Conservation (phyloP, 306 rosid species). For the Gastrolobium villosum region DNA sequence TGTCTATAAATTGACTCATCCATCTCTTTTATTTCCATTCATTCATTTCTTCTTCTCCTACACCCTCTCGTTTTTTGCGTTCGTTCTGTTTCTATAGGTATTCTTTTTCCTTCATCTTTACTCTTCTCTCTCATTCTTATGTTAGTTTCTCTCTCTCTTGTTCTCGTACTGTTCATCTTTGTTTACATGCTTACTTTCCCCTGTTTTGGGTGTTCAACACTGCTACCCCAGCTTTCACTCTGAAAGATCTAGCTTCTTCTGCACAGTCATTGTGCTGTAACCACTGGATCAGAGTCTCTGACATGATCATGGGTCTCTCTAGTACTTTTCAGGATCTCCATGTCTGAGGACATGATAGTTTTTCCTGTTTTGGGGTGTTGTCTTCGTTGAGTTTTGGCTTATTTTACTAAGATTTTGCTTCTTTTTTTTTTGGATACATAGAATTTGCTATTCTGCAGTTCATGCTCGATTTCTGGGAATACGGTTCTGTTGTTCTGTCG, state of each 20-base stretch:
- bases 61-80: slow-evolving; percentile 47
- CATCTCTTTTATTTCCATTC: slow-evolving; percentile 39
- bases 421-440: no score
- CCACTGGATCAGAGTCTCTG: slow-evolving; percentile 48
- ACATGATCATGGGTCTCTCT: slow-evolving; percentile 10
- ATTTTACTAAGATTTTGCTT: not conserved
- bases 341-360: not conserved
- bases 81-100: slow-evolving; percentile 52
- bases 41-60: slow-evolving; percentile 38
- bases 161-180: slow-evolving; percentile 11
- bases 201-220: not conserved
- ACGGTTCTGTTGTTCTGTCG: slow-evolving; percentile 37
- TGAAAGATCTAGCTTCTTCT: slow-evolving; percentile 32
- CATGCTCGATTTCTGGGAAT: slow-evolving; percentile 25
- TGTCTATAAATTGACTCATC: slow-evolving; percentile 54
- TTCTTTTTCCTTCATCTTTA: not conserved
- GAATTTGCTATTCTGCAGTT: not conserved
- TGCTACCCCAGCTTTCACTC: not conserved
- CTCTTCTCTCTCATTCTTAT: not conserved
- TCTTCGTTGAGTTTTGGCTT: slow-evolving; percentile 1
- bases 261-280: not conserved
- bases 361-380: not conserved
- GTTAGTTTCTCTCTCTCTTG: not conserved
- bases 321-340: not conserved
- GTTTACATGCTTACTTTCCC: not conserved